Evolutionary conservation across 805 yeast species (phyloP).

Genomic region (Blastobotrys mokoenaii): DNA sequence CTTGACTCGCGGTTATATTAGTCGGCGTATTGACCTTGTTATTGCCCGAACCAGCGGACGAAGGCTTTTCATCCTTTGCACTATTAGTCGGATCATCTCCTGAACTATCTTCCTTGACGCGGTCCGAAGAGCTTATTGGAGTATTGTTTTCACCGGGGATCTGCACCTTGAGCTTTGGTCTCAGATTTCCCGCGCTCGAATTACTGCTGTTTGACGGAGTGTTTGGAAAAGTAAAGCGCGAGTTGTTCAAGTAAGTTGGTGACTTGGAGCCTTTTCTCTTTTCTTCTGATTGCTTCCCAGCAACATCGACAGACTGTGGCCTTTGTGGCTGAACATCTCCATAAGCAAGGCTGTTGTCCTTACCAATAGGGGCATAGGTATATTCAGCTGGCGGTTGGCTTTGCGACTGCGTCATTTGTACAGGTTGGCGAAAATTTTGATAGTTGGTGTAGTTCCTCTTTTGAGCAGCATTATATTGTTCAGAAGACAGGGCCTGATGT

Average conservation of each 20-base stretch:
- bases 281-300: conserved; percentile 2
- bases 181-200: conserved; percentile 7
- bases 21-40: not conserved
- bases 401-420: not conserved
- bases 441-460: not conserved
- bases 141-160: conserved; percentile 26
- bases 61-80: not conserved
- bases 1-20: conserved; percentile 11
- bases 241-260: conserved; percentile 26
- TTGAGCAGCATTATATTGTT: not conserved
- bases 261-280: not conserved
- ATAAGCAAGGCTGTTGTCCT: not conserved
- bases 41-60: not conserved
- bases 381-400: not conserved
- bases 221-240: conserved; percentile 30
- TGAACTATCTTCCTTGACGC: conserved; percentile 19
- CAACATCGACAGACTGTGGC: conserved; percentile 10
- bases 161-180: conserved; percentile 33
- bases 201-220: conserved; percentile 11
- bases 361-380: conserved; percentile 1
- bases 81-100: not conserved
- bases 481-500: not conserved
- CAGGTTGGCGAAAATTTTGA: not conserved
- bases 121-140: conserved; percentile 13
- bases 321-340: conserved; percentile 4